Percentiles rank a stretch among this genome's conserved stretches.
Evolutionary conservation across 2,329 filamentous ascomycete genomes (phyloP).

Genomic region (Fusarium lateritium): DNA sequence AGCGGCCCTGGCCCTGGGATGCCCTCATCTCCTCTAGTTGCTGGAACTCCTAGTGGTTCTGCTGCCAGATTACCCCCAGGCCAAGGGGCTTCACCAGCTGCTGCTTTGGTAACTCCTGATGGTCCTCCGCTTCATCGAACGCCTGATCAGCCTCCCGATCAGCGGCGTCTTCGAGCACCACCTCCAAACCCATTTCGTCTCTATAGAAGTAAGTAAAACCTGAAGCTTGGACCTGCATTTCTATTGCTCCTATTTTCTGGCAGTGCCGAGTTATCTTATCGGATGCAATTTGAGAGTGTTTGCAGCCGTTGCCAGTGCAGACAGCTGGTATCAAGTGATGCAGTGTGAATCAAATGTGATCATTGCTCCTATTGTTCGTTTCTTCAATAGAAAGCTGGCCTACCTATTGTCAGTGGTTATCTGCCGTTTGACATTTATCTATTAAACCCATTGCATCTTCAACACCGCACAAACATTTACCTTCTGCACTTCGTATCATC

Average conservation of each 20-base stretch:
- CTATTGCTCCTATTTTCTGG: not conserved
- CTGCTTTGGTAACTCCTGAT: conserved; percentile 45
- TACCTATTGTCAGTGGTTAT: not conserved
- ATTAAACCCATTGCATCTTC: not conserved
- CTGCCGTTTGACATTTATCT: not conserved
- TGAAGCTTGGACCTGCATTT: not conserved
- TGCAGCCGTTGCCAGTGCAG: conserved; percentile 21
- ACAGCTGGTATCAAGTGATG: conserved; percentile 24
- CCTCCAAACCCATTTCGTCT: conserved; percentile 57
- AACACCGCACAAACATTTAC: not conserved
- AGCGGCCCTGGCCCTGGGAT: conserved; percentile 18
- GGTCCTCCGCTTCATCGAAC: conserved; percentile 46
- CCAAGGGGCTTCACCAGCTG: conserved; percentile 38
- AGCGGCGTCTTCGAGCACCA: conserved; percentile 47
- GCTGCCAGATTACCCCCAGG: conserved; percentile 27
- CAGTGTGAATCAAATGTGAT: conserved; percentile 7
- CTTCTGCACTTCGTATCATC: not conserved
- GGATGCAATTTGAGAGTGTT: conserved; percentile 9
- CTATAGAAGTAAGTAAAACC: conserved; percentile 54
- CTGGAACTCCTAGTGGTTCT: conserved; percentile 34
- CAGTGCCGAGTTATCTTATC: not conserved
- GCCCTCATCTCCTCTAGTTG: conserved; percentile 34
- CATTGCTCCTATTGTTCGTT: not conserved
- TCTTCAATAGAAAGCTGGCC: not conserved
- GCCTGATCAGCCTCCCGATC: conserved; percentile 48